Evolutionary conservation across 257 asterid genomes (phyloP).

Genomic region (Eustoma russellianum): DNA sequence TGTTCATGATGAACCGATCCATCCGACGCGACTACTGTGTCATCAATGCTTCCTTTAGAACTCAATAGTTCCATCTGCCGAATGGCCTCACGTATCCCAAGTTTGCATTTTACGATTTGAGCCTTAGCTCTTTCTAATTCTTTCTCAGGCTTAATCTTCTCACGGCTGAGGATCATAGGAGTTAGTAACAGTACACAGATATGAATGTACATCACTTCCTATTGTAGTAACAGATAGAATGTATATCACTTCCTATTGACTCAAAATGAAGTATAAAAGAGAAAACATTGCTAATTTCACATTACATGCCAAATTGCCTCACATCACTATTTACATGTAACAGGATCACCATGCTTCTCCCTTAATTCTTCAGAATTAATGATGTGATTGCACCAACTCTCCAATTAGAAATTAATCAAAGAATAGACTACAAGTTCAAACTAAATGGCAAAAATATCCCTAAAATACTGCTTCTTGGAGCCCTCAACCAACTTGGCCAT

Average conservation of each 20-base stretch:
- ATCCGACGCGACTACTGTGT: constrained; percentile 66
- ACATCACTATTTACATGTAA: too few species aligned
- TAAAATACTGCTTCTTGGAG: too few species aligned
- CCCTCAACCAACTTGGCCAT: too few species aligned
- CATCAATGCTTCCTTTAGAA: constrained; percentile 62
- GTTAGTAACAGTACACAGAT: constrained; percentile 6
- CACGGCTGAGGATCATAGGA: constrained; percentile 52
- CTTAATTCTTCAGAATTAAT: too few species aligned
- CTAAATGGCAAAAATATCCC: too few species aligned
- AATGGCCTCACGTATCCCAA: constrained; percentile 92
- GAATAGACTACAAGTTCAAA: too few species aligned
- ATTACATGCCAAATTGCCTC: too few species aligned
- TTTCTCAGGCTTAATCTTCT: constrained; percentile 82
- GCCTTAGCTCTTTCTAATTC: constrained; percentile 79
- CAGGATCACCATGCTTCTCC: too few species aligned
- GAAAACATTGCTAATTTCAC: too few species aligned
- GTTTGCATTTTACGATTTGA: constrained; percentile 81
- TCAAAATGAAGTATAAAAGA: too few species aligned
- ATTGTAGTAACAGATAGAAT: neutral
- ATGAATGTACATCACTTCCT: neutral
- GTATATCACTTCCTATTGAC: neutral
- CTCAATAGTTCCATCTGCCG: constrained; percentile 74
- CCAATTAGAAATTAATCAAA: too few species aligned
- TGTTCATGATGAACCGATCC: constrained; percentile 92
- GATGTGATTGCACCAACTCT: too few species aligned